A percentile compares a stretch with the other conserved stretches of the same genome.
Conservation (phyloP, 805 yeast species). For the Yamadazyma akitaensis region DNA sequence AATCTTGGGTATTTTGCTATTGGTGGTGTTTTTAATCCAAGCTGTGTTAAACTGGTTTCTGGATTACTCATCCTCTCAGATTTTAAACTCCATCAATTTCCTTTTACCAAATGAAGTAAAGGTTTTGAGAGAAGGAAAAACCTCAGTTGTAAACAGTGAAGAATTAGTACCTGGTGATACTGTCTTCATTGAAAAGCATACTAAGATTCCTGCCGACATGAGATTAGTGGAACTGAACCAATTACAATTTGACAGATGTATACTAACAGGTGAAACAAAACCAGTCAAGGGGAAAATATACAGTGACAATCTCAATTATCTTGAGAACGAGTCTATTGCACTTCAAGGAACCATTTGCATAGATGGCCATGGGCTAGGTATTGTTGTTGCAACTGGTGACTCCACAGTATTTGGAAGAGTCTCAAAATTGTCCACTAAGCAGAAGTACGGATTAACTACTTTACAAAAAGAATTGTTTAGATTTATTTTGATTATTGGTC, state of each 20-base stretch:
- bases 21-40: conserved; percentile 39
- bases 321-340: conserved; percentile 43
- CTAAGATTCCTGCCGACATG: conserved; percentile 47
- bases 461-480: conserved; percentile 40
- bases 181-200: conserved; percentile 34
- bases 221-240: conserved; percentile 38
- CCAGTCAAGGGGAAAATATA: conserved; percentile 30
- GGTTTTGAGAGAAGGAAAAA: conserved; percentile 35
- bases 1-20: conserved; percentile 39
- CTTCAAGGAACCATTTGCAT: conserved; percentile 46
- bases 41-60: conserved; percentile 45
- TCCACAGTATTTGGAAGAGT: conserved; percentile 45
- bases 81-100: conserved; percentile 45
- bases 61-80: conserved; percentile 45
- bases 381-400: conserved; percentile 45
- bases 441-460: conserved; percentile 39
- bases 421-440: conserved; percentile 39
- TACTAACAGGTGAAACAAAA: conserved; percentile 49
- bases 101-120: conserved; percentile 39
- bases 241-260: conserved; percentile 44
- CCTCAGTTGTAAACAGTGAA: conserved; percentile 25
- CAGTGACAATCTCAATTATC: conserved; percentile 32
- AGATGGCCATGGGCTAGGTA: conserved; percentile 42
- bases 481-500: conserved; percentile 27
- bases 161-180: conserved; percentile 46